A percentile compares a stretch with the other conserved stretches of the same genome.
Conservation (phyloP, 768 basidiomycete species). For the Holtermanniella nyarrowii region DNA sequence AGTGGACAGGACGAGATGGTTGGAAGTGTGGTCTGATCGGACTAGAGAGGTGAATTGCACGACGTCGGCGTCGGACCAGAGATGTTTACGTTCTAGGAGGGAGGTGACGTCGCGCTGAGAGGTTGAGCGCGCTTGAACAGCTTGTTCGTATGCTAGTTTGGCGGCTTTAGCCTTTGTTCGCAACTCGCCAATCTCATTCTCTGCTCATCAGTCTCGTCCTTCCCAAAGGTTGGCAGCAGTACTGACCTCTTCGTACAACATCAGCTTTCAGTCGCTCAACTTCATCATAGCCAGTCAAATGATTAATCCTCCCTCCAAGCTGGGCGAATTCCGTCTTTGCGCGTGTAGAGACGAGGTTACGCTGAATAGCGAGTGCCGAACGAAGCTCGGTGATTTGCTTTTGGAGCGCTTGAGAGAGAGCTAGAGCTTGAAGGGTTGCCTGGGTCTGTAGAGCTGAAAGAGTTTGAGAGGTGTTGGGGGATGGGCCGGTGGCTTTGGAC, state of each 20-base stretch:
- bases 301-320: slow-evolving; percentile 69
- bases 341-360: not conserved
- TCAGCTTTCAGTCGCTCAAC: slow-evolving; percentile 58
- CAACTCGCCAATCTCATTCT: slow-evolving; percentile 58
- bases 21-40: slow-evolving; percentile 74
- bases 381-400: not conserved
- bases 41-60: slow-evolving; percentile 79
- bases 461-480: not conserved
- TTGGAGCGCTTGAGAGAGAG: not conserved
- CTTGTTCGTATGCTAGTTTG: slow-evolving; percentile 64
- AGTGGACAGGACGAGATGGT: slow-evolving; percentile 63
- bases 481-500: not conserved
- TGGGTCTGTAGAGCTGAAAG: not conserved
- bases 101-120: slow-evolving; percentile 95
- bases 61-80: slow-evolving; percentile 87
- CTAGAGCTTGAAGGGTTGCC: not conserved
- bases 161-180: slow-evolving; percentile 60
- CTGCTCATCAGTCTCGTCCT: slow-evolving; percentile 43
- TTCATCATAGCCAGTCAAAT: slow-evolving; percentile 82
- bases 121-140: slow-evolving; percentile 66
- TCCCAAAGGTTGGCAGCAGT: not conserved
- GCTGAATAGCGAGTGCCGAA: not conserved
- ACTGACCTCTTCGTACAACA: slow-evolving; percentile 64
- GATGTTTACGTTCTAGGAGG: slow-evolving; percentile 80
- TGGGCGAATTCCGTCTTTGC: not conserved